Conservation (phyloP, 176 grass and related monocot genomes). For the Musa acuminata region DNA sequence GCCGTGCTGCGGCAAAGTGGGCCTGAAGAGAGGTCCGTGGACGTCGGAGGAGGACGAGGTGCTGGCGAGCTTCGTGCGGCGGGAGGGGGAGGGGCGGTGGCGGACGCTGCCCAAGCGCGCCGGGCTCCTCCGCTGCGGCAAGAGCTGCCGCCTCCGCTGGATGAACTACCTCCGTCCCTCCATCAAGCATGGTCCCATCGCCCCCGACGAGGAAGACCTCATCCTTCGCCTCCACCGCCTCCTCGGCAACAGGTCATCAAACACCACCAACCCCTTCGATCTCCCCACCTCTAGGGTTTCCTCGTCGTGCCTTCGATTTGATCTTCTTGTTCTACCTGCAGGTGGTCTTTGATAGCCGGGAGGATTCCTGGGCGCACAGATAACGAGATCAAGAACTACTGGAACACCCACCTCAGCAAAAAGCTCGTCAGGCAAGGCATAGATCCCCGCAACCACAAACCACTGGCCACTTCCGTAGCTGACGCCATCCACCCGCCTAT, state of each 20-base stretch:
- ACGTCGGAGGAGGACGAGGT: constrained; percentile 17
- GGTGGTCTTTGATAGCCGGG: constrained; percentile 20
- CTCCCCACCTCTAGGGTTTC: neutral
- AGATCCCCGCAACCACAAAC: constrained; percentile 18
- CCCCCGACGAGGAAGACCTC: constrained; percentile 20
- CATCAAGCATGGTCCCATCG: constrained; percentile 24
- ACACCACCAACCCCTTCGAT: neutral
- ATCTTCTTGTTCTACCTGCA: neutral
- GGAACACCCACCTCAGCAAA: constrained; percentile 25
- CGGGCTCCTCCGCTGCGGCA: neutral
- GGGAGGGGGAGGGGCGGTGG: constrained; percentile 21
- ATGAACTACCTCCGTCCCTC: constrained; percentile 25
- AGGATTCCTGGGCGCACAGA: constrained; percentile 21
- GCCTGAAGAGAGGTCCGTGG: constrained; percentile 16
- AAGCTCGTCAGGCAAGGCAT: constrained; percentile 21
- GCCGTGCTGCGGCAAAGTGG: constrained; percentile 12
- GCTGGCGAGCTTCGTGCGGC: constrained; percentile 9
- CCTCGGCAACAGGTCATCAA: constrained; percentile 14
- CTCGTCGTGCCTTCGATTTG: too few relatives aligned
- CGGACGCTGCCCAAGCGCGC: constrained; percentile 17
- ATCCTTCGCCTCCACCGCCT: constrained; percentile 26
- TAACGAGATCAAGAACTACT: constrained; percentile 23
- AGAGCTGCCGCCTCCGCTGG: constrained; percentile 17
- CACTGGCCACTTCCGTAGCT: neutral
- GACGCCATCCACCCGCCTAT: neutral